Evolutionary conservation across 768 basidiomycete genomes (phyloP).

Genomic region (Sutorius australiensis): DNA sequence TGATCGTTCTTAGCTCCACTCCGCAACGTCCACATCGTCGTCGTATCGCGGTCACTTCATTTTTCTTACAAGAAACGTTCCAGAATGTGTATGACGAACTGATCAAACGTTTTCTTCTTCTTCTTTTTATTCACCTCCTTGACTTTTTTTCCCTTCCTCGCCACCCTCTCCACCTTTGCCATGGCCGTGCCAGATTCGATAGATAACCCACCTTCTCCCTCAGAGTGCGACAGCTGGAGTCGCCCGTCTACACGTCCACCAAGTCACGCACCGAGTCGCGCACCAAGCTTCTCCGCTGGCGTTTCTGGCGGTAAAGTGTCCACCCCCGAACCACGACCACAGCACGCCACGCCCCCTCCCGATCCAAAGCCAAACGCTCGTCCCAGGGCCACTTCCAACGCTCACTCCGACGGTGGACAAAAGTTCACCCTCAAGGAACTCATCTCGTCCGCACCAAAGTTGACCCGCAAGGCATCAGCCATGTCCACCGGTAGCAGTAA

Average conservation of each 20-base stretch:
- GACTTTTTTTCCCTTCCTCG: neutral
- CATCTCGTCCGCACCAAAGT: slow-evolving; percentile 68
- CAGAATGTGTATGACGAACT: slow-evolving; percentile 13
- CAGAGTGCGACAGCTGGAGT: slow-evolving; percentile 59
- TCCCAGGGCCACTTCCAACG: slow-evolving; percentile 41
- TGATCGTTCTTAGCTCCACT: slow-evolving; percentile 10
- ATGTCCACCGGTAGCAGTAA: slow-evolving; percentile 61
- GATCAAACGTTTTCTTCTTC: neutral
- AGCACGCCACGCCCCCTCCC: slow-evolving; percentile 17
- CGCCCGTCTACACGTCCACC: slow-evolving; percentile 59
- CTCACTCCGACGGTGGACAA: slow-evolving; percentile 57
- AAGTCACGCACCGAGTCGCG: slow-evolving; percentile 49
- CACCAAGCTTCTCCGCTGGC: slow-evolving; percentile 35
- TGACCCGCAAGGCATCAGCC: slow-evolving; percentile 66
- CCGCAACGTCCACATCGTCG: slow-evolving; percentile 13
- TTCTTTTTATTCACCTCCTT: neutral
- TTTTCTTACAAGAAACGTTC: neutral
- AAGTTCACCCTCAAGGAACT: slow-evolving; percentile 86
- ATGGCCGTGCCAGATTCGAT: slow-evolving; percentile 38
- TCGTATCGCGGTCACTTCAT: slow-evolving; percentile 3
- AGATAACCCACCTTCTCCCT: slow-evolving; percentile 48
- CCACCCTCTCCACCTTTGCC: slow-evolving; percentile 18
- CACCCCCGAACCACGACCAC: slow-evolving; percentile 29
- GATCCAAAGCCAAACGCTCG: slow-evolving; percentile 26
- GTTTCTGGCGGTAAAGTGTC: slow-evolving; percentile 33